Evolutionary conservation across 495 filamentous ascomycete genomes (phyloP).

Genomic region (Stereocaulon alpinum): DNA sequence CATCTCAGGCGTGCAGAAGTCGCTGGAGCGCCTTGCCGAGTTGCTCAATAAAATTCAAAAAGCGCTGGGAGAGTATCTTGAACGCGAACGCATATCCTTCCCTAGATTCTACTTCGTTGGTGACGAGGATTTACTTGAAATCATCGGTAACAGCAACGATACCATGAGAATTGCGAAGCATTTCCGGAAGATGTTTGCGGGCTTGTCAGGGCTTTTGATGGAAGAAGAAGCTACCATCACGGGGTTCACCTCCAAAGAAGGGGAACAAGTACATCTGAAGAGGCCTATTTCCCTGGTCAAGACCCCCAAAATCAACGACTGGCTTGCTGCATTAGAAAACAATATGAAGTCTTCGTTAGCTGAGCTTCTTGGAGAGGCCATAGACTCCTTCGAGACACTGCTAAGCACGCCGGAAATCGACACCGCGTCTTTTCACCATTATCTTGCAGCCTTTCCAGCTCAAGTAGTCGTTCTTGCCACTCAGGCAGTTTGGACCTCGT

Average conservation of each 20-base stretch:
- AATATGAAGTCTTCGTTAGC: constrained; percentile 93
- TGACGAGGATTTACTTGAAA: constrained; percentile 97
- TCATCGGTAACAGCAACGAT: constrained; percentile 98
- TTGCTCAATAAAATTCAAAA: constrained; percentile 99
- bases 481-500: constrained; percentile 87
- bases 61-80: constrained; percentile 94
- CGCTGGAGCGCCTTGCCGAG: constrained; percentile 85
- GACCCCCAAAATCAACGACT: constrained; percentile 95
- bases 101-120: constrained; percentile 99
- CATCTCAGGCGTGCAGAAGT: constrained; percentile 91
- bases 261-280: constrained; percentile 77
- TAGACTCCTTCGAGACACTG: constrained; percentile 51
- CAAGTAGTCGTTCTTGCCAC: constrained; percentile 93
- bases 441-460: constrained; percentile 72
- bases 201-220: constrained; percentile 78
- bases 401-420: constrained; percentile 58
- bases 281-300: constrained; percentile 84
- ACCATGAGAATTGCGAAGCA: constrained; percentile 92
- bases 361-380: constrained; percentile 77
- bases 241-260: constrained; percentile 92
- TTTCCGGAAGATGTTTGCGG: constrained; percentile 99
- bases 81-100: constrained; percentile 93
- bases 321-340: constrained; percentile 79
- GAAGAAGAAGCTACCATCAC: constrained; percentile 82
- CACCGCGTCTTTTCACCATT: constrained; percentile 55